These are phyloP conservation scores for Phytopythium aichiense DNA, from an alignment of 352 stramenopile genomes.

Conservation along the genomic window DNA sequence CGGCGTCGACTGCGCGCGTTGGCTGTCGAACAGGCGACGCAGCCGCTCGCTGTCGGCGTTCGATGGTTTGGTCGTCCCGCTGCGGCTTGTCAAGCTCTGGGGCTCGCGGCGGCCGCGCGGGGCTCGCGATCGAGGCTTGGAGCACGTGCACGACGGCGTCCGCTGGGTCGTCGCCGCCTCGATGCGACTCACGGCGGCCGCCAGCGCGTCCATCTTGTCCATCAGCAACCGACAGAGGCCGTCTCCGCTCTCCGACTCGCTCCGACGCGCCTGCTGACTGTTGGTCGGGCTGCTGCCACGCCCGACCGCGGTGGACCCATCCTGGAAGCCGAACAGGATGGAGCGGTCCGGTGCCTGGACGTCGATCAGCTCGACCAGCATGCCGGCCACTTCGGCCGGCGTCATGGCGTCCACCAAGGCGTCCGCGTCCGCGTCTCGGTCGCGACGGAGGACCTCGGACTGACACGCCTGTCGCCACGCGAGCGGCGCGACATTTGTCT, in stretches of 20 bases:
- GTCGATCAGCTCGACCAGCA: not conserved
- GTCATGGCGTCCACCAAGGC: not conserved
- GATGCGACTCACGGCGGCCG: not conserved
- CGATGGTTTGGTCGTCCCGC: not conserved
- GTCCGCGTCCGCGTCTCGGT: not conserved
- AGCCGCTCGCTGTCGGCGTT: not conserved
- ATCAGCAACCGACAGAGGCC: not conserved
- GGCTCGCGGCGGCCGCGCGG: not conserved
- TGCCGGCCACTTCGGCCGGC: not conserved
- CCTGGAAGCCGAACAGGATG: not conserved
- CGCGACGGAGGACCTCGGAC: not conserved
- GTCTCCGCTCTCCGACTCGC: not conserved
- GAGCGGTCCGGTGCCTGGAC: not conserved
- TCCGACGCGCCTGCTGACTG: not conserved
- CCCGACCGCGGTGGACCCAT: not conserved
- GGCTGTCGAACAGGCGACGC: not conserved
- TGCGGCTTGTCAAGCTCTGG: not conserved
- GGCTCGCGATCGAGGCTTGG: not conserved
- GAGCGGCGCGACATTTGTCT: constrained; percentile 10
- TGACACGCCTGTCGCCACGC: constrained; percentile 9
- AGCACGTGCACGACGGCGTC: not conserved
- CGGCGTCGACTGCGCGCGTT: not conserved
- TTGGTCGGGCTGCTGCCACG: too few relatives aligned
- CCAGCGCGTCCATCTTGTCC: not conserved
- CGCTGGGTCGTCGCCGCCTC: not conserved